phyloP scores from a whole-genome alignment of 2,329 filamentous ascomycete genomes.

The Hypoxylon sp. region DNA sequence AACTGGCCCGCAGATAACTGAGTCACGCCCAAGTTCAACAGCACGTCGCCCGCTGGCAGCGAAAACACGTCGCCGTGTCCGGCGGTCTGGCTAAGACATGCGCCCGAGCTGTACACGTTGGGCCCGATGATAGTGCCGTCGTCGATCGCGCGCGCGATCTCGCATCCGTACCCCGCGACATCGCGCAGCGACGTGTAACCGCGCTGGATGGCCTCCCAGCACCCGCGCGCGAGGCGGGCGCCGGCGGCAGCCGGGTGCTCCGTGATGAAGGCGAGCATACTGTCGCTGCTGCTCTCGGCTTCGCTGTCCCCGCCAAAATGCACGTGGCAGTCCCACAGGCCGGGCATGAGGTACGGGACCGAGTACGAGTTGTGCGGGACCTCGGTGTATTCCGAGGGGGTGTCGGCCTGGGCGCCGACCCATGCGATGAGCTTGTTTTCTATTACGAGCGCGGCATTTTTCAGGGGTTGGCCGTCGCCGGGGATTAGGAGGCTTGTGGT shows the following conservation, averaged over 20 bases:
- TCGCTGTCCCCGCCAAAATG: conserved; percentile 53
- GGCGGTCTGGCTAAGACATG: conserved; percentile 56
- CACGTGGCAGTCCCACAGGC: conserved; percentile 56
- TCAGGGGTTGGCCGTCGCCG: conserved; percentile 56
- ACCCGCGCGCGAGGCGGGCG: conserved; percentile 54
- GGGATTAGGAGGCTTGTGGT: conserved; percentile 57
- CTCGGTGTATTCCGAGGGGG: conserved; percentile 53
- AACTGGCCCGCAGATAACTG: conserved; percentile 54
- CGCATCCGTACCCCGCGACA: conserved; percentile 55
- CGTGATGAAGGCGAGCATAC: conserved; percentile 44
- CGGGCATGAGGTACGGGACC: conserved; percentile 55
- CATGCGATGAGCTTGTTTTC: conserved; percentile 58
- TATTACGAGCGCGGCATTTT: conserved; percentile 56
- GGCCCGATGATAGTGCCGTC: conserved; percentile 55
- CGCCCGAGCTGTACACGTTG: conserved; percentile 54
- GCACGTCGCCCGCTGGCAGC: conserved; percentile 56
- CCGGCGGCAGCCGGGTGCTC: conserved; percentile 55
- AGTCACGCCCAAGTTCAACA: conserved; percentile 55
- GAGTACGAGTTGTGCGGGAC: conserved; percentile 49
- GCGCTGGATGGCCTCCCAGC: conserved; percentile 59
- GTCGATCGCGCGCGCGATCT: conserved; percentile 52
- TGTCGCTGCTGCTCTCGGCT: conserved; percentile 33
- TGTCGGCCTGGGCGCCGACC: conserved; percentile 53
- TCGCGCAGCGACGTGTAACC: conserved; percentile 57
- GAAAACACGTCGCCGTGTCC: conserved; percentile 57